phyloP scores from a whole-genome alignment of 2,329 filamentous ascomycete genomes.

The Fonsecaea pugnacius region DNA sequence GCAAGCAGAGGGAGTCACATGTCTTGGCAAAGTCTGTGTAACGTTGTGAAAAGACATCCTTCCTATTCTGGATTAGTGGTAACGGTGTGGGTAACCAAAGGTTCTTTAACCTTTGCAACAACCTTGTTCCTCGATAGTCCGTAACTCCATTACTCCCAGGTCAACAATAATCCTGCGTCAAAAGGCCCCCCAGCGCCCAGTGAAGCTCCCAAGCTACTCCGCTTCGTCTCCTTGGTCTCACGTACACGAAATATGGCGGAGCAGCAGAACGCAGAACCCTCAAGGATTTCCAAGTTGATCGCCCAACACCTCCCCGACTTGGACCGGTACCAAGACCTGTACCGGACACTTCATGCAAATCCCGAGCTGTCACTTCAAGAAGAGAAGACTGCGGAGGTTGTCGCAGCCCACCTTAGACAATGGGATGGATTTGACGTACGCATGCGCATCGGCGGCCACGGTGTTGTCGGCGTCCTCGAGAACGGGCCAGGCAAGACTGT shows the following conservation, averaged over 20 bases:
- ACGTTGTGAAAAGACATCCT: slow-evolving; percentile 1
- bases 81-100: not conserved
- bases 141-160: not conserved
- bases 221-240: not conserved
- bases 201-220: not conserved
- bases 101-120: not conserved
- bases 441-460: slow-evolving; percentile 51
- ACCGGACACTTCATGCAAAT: slow-evolving; percentile 62
- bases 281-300: slow-evolving; percentile 35
- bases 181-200: slow-evolving; percentile 19
- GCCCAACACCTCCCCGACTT: slow-evolving; percentile 8
- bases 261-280: not conserved
- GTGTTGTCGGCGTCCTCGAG: slow-evolving; percentile 47
- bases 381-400: slow-evolving; percentile 53
- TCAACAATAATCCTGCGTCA: not conserved
- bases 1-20: not conserved
- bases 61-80: not conserved
- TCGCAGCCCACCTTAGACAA: slow-evolving; percentile 48
- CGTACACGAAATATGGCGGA: not conserved
- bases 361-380: slow-evolving; percentile 65
- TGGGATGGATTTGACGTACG: slow-evolving; percentile 42
- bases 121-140: not conserved
- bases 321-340: slow-evolving; percentile 55
- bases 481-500: slow-evolving; percentile 51
- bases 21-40: not conserved